phyloP scores from a whole-genome alignment of 495 filamentous ascomycete species.

The Xylaria cubensis region DNA sequence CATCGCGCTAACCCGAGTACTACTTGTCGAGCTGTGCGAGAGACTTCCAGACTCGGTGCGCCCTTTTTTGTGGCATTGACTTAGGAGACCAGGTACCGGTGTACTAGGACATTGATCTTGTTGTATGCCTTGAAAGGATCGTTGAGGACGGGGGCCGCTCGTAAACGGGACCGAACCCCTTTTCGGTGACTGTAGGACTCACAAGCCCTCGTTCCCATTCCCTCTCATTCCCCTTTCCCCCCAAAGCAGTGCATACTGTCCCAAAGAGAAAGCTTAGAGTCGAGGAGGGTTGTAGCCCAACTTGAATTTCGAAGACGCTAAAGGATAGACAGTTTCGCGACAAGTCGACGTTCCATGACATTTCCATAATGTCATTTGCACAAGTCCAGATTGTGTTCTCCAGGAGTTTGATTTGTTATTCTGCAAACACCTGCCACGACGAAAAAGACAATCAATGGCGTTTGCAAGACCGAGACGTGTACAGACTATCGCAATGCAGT shows the following conservation, averaged over 20 bases:
- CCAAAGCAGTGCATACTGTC: not conserved
- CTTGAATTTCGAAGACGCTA: not conserved
- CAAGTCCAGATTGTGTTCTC: not conserved
- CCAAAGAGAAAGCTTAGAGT: not conserved
- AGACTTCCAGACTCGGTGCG: not conserved
- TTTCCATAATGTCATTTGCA: not conserved
- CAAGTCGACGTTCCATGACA: not conserved
- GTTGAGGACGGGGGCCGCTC: conserved; percentile 1
- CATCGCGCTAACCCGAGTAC: not conserved
- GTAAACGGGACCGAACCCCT: not conserved
- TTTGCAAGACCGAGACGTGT: not conserved
- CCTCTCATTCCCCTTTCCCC: not conserved
- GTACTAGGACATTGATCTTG: not conserved
- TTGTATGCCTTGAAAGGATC: conserved; percentile 13
- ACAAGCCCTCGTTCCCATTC: not conserved
- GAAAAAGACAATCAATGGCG: not conserved
- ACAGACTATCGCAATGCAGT: not conserved
- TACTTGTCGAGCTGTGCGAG: not conserved
- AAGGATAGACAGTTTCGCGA: not conserved
- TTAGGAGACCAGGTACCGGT: not conserved
- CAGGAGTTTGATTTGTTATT: not conserved
- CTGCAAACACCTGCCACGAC: not conserved
- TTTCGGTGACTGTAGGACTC: not conserved
- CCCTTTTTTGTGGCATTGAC: not conserved
- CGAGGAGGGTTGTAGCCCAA: not conserved